These are phyloP conservation scores for Juncus inflexus DNA, from an alignment of 176 grass and related monocot genomes.

Conservation along the genomic window DNA sequence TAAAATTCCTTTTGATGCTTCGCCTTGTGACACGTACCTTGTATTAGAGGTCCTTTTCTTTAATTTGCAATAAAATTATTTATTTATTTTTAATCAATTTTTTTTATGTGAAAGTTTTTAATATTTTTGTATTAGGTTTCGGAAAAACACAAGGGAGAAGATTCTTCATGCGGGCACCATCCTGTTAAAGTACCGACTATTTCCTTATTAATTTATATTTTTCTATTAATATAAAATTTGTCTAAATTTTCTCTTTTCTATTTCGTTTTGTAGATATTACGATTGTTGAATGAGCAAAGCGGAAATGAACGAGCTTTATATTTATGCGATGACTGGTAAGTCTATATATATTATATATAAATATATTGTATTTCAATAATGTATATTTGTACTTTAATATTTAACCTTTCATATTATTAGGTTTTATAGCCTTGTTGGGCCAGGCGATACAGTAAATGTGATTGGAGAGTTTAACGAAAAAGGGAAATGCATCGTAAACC, in stretches of 20 bases:
- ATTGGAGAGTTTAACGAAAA: conserved; percentile 74
- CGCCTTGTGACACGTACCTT: conserved; percentile 55
- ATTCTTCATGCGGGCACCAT: conserved; percentile 42
- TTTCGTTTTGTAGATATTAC: conserved; percentile 50
- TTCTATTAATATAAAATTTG: neutral
- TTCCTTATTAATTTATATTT: no score
- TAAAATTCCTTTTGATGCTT: conserved; percentile 19
- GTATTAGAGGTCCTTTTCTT: conserved; percentile 72
- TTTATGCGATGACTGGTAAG: conserved; percentile 90
- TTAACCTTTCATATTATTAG: conserved; percentile 26
- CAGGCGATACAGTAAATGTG: conserved; percentile 77
- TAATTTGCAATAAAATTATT: conserved; percentile 8
- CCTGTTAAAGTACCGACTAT: conserved; percentile 50
- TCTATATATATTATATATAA: conserved; percentile 11
- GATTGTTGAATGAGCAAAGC: conserved; percentile 71
- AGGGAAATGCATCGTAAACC: conserved; percentile 64
- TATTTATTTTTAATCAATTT: neutral
- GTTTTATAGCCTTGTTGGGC: conserved; percentile 69
- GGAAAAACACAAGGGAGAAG: conserved; percentile 62
- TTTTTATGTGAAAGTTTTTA: conserved; percentile 6
- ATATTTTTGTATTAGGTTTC: conserved; percentile 51
- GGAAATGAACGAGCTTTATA: conserved; percentile 55
- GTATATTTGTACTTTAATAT: conserved; percentile 12
- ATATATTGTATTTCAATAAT: neutral
- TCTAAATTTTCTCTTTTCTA: conserved; percentile 25